Evolutionary conservation across 805 yeast species (phyloP).

Genomic region (Yamadazyma sp.): DNA sequence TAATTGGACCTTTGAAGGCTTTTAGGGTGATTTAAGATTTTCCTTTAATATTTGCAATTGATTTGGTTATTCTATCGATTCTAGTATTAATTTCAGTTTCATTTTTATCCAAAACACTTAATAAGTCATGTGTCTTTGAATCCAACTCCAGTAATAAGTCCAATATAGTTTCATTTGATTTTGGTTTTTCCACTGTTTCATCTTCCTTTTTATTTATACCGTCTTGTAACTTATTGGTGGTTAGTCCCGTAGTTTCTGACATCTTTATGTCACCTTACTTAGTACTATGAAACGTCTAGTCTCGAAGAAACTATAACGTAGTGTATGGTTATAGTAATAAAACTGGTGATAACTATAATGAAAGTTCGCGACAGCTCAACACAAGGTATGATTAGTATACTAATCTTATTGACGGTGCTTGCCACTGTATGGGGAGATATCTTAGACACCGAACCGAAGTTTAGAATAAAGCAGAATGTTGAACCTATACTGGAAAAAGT

Average conservation of each 20-base stretch:
- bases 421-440: background rate
- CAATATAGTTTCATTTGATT: constrained; percentile 18
- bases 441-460: constrained; percentile 9
- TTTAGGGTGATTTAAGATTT: too few relatives aligned
- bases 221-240: constrained; percentile 31
- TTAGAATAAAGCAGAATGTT: constrained; percentile 7
- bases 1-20: too few relatives aligned
- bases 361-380: too few relatives aligned
- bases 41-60: too few relatives aligned
- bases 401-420: too few relatives aligned
- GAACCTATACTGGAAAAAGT: background rate
- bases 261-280: too few relatives aligned
- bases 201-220: constrained; percentile 17
- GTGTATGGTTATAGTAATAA: too few relatives aligned
- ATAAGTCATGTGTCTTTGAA: constrained; percentile 18
- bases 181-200: background rate
- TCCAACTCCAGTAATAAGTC: constrained; percentile 37
- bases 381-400: too few relatives aligned
- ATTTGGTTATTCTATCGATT: constrained; percentile 20
- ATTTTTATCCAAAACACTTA: constrained; percentile 21
- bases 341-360: too few relatives aligned
- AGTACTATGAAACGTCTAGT: too few relatives aligned
- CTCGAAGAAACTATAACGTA: too few relatives aligned
- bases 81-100: constrained; percentile 27
- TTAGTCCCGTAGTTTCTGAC: constrained; percentile 21